Base-by-base conservation (phyloP, 2,329 filamentous ascomycete species). In the Trichoderma sp. region DNA sequence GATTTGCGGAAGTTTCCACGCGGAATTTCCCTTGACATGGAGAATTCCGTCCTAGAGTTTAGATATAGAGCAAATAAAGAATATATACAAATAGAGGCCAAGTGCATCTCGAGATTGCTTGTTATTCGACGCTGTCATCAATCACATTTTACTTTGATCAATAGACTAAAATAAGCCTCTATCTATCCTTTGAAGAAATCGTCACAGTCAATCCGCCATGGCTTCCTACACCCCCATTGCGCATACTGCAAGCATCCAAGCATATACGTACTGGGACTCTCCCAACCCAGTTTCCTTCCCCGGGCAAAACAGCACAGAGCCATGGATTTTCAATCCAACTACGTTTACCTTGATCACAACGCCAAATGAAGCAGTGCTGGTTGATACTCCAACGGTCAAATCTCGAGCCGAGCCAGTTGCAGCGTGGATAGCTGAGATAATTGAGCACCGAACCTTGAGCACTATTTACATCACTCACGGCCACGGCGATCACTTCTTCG, bases 391-490 rank as follows among this genome's bases (percentile, higher is more conserved):
- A 11, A 30, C 51, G 21, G 51, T 56, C 4, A 30, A 34, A 10
- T 65, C 61, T 46, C 61, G 61, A 30, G 49, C n/a, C 13, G 61
- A 65, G 5, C 34, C 49, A 7, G 61, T 65, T 21, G 51, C 61
- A 21, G 37, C 34, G 16, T 65, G 61, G 61, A 65, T 65, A 24
- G 51, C 61, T 16, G 61, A 56, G 14, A 46, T 56, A 5, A 46
- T 65, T 18, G 24, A 28, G 7, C 34, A 32, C 51, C 51, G 61
- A 55, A 65, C 43, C 6, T 8, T 65, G 13, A 65, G 51, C 51
- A 65, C 61, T 14, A 65, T 65, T 24, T 56, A 65, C 51, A 65
- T 65, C 34, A 65, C 61, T 26, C 61, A 65, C 37, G 61, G 61
- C 18, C 61, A 65, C 18, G 51, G 61, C 7, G 61, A 65, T 32